phyloP scores from a whole-genome alignment of 129 eudicot genomes.

The Apium graveolens region DNA sequence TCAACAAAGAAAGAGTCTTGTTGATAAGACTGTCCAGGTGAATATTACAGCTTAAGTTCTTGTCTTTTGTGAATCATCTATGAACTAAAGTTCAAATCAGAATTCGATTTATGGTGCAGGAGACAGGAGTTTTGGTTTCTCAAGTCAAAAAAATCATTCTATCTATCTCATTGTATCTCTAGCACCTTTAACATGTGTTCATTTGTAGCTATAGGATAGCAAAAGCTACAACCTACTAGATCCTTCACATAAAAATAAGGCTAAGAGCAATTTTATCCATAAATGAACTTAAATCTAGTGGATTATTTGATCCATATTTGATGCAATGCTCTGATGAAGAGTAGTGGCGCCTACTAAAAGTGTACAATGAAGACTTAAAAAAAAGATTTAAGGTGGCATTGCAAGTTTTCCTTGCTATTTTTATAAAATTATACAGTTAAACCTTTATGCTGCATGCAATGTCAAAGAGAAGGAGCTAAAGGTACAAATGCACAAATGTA shows the following conservation, averaged over 20 bases:
- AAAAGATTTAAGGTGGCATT: not conserved
- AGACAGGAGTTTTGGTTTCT: not conserved
- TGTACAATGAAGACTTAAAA: too few relatives aligned
- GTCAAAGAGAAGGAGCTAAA: not conserved
- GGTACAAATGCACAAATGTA: not conserved
- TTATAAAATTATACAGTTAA: not conserved
- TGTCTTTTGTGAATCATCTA: not conserved
- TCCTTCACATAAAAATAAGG: too few relatives aligned
- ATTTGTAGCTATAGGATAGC: not conserved
- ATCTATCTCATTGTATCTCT: not conserved
- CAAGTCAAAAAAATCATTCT: not conserved
- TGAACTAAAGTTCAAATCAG: not conserved
- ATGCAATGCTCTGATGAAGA: not conserved
- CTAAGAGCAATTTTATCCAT: not conserved
- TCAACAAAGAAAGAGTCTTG: slow-evolving; percentile 72
- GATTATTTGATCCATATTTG: not conserved
- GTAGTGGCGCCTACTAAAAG: too few relatives aligned
- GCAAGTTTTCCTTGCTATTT: not conserved
- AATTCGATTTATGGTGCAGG: not conserved
- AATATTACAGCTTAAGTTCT: not conserved
- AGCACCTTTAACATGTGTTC: not conserved
- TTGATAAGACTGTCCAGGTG: slow-evolving; percentile 70
- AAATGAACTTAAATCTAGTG: not conserved
- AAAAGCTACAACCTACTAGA: too few relatives aligned
- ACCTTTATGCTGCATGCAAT: not conserved